Conservation (phyloP, 805 yeast species). For the Danielia oregonensis region DNA sequence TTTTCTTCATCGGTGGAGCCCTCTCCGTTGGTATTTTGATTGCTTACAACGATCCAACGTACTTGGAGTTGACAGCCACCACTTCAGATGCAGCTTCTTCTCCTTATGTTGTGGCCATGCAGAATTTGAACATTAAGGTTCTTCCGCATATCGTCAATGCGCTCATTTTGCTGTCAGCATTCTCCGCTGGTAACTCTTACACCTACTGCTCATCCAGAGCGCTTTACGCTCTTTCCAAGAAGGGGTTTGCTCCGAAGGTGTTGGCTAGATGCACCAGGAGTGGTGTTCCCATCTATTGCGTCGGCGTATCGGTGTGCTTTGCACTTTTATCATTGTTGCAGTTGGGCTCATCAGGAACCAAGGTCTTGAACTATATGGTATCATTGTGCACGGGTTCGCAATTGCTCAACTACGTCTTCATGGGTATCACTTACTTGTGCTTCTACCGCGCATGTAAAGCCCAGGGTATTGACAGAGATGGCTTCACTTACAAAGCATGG, state of each 20-base stretch:
- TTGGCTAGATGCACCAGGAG: conserved; percentile 13
- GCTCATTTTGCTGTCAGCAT: conserved; percentile 15
- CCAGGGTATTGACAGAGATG: conserved; percentile 28
- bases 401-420: conserved; percentile 17
- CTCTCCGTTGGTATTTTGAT: conserved; percentile 37
- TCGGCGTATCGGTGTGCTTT: conserved; percentile 15
- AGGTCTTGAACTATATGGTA: conserved; percentile 18
- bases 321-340: conserved; percentile 19
- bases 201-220: conserved; percentile 19
- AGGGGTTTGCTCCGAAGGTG: conserved; percentile 16
- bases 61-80: conserved; percentile 10
- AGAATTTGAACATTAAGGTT: conserved; percentile 14
- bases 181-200: conserved; percentile 20
- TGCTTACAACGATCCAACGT: conserved; percentile 17
- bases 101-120: conserved; percentile 21
- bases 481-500: conserved; percentile 42
- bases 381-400: conserved; percentile 21
- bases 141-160: conserved; percentile 19
- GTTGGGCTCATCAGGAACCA: conserved; percentile 13
- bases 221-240: conserved; percentile 15
- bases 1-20: conserved; percentile 44
- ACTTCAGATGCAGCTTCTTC: conserved; percentile 18
- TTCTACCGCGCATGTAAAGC: conserved; percentile 20
- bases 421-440: conserved; percentile 18
- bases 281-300: conserved; percentile 19